Base-by-base conservation (phyloP, 2,329 filamentous ascomycete species). In the Curvularia verruculosa region DNA sequence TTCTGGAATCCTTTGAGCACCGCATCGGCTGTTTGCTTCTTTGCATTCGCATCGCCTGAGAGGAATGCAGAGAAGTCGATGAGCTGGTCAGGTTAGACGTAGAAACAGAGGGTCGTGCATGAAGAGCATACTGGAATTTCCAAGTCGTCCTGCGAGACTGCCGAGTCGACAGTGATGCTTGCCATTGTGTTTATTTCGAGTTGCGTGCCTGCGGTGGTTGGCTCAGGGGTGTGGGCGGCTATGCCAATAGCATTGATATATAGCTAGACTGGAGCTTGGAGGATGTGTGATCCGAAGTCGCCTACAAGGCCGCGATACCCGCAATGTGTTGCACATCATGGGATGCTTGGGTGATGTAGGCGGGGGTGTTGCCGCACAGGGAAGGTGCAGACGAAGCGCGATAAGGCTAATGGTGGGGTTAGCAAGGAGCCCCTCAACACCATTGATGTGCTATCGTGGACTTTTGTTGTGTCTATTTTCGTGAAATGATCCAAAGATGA, bases 1-100 rank as follows among this genome's bases (percentile, higher is more conserved):
- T 85, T 88, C 68, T 92, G 89, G 80, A 97, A 96, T 40, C 91
- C 92, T 51, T 86, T 73, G 12, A 94, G 86, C 65, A 96, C 87
- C 39, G 89, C 85, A 51, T 86, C 77, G 21, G 92, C 92, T 1
- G 90, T 87, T 41, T 83, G 78, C 49, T 83, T 79, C 66, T 88
- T 89, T 64, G 89, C 80, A 9, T 81, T 68, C 0, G 84, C 79
- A 19, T 83, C 82, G 31, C 89, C 89, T 55, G 82, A 77, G 48
- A 91, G 84, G 76, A 93, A 95, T 41, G 82, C 82, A 12, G 85
- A 86, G 74, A 96, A 93, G 81, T 96, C 87, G 71, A 93, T 90
- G 67, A 92, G 83, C 89, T 92, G 56, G 2, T 5, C 19, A 26
- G 5, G 40, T 60, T 34, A 59, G 49, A 24, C 0, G 31, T 10